A percentile compares a stretch with the other conserved stretches of the same genome.
These are phyloP conservation scores for Calycina herbarum DNA, from an alignment of 2,329 filamentous ascomycete genomes.

Conservation along the genomic window DNA sequence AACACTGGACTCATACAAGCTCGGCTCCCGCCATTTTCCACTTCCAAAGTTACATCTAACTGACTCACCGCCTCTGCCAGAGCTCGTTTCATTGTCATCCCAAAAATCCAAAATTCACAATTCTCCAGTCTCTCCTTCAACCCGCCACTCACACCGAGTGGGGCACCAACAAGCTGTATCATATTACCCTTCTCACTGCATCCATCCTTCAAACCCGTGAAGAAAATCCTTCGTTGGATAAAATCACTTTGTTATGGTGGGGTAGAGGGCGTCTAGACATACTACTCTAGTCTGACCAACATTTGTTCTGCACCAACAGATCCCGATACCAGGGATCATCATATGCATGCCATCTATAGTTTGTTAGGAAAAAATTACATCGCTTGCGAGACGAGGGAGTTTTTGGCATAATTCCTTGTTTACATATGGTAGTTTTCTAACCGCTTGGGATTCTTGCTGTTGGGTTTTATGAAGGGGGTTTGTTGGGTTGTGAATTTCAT, in stretches of 20 bases:
- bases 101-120: neutral
- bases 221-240: neutral
- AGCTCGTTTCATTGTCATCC: neutral
- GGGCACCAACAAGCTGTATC: neutral
- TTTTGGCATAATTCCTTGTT: neutral
- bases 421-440: neutral
- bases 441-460: neutral
- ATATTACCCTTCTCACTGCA: neutral
- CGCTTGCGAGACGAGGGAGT: neutral
- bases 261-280: neutral
- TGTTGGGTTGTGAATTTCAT: neutral
- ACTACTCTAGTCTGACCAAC: neutral
- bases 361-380: neutral
- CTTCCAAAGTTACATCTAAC: neutral
- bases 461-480: neutral
- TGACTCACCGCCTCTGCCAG: neutral
- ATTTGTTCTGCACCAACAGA: neutral
- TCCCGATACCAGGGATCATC: neutral
- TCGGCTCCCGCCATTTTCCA: neutral
- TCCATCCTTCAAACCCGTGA: neutral
- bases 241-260: neutral
- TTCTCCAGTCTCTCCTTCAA: neutral
- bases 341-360: neutral
- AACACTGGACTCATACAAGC: neutral
- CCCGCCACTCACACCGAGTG: neutral